Percentiles rank a stretch among this genome's conserved stretches.
phyloP scores from a whole-genome alignment of 306 rosid species.

The Medicago ruthenica region DNA sequence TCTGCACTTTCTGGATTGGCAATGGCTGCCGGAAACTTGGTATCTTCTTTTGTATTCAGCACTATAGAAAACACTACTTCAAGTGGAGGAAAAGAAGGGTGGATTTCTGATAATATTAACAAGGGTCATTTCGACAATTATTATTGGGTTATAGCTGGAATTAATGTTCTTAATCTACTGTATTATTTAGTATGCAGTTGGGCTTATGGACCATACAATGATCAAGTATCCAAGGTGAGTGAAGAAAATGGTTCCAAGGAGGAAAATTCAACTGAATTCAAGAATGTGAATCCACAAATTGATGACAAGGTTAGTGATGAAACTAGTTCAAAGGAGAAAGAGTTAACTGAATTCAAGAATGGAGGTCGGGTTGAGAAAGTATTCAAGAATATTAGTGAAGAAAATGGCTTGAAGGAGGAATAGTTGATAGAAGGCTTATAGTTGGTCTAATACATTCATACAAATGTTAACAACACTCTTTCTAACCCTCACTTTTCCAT shows the following conservation, averaged over 20 bases:
- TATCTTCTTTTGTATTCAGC: constrained; percentile 55
- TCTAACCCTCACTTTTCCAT: no score
- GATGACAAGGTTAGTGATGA: constrained; percentile 4
- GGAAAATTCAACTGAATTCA: constrained; percentile 37
- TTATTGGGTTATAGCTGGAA: constrained; percentile 54
- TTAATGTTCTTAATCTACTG: constrained; percentile 53
- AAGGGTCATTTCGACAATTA: constrained; percentile 64
- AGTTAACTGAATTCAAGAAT: constrained; percentile 32
- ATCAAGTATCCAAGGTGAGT: not conserved
- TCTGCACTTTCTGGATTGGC: constrained; percentile 54
- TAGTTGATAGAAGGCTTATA: no score
- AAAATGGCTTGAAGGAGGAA: not conserved
- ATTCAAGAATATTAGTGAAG: not conserved
- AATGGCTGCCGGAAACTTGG: constrained; percentile 60
- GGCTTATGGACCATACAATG: constrained; percentile 69
- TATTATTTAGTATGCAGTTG: constrained; percentile 62
- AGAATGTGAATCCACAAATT: not conserved
- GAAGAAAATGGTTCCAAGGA: constrained; percentile 32
- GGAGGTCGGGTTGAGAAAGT: constrained; percentile 7
- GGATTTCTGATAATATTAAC: constrained; percentile 64
- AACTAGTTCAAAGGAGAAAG: constrained; percentile 35
- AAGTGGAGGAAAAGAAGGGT: constrained; percentile 63
- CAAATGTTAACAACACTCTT: no score
- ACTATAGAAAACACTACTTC: constrained; percentile 54
- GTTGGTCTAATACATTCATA: no score